phyloP scores from a whole-genome alignment of 345 rosid genomes.

The Eucalyptus sideroxylon region DNA sequence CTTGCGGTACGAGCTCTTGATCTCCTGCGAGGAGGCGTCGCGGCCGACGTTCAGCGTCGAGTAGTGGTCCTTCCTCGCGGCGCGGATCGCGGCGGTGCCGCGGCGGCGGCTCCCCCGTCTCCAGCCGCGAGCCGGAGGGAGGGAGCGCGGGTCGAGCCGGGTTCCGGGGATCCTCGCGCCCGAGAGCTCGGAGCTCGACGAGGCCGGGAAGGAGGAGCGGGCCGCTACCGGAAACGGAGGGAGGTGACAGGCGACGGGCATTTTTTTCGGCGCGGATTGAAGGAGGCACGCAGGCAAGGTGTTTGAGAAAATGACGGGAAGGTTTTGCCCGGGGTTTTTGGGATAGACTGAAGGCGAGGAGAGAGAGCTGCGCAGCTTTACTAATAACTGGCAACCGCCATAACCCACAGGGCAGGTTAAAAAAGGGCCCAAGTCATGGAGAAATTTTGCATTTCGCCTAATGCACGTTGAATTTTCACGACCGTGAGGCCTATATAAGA shows the following conservation, averaged over 20 bases:
- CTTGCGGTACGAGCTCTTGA: slow-evolving; percentile 63
- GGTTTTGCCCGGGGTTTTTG: not conserved
- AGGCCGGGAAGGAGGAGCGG: not conserved
- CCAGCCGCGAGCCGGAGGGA: not conserved
- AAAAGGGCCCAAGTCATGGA: not conserved
- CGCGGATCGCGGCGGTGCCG: slow-evolving; percentile 8
- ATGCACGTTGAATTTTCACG: not conserved
- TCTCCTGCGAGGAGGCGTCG: slow-evolving; percentile 65
- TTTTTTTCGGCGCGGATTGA: not conserved
- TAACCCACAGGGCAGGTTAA: not conserved
- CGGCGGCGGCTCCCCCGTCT: not conserved
- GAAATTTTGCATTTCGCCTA: not conserved
- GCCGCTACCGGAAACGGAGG: not conserved
- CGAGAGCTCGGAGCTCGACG: not conserved
- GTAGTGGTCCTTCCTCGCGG: slow-evolving; percentile 48
- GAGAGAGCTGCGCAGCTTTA: not conserved
- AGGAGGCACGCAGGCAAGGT: not conserved
- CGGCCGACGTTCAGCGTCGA: slow-evolving; percentile 49
- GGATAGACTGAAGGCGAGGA: not conserved
- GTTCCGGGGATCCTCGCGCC: not conserved
- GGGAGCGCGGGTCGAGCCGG: not conserved
- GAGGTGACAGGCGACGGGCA: not conserved
- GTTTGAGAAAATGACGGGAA: not conserved
- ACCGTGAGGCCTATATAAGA: not conserved
- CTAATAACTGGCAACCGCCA: not conserved